phyloP scores from a whole-genome alignment of 2,329 filamentous ascomycete genomes.

The Fusarium subtropicale region DNA sequence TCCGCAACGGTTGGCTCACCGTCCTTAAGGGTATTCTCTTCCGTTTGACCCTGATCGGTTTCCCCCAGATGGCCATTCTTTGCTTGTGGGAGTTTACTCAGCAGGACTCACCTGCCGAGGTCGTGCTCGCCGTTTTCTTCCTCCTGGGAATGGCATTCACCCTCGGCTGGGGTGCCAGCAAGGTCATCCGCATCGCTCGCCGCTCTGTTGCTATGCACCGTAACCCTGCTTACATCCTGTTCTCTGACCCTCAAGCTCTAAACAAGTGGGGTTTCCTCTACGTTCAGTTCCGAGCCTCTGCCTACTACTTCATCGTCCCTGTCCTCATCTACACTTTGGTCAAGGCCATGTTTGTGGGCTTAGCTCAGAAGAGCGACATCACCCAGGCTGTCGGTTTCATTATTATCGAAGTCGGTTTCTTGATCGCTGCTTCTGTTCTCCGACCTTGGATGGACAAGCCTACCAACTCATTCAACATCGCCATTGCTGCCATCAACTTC shows the following conservation, averaged over 20 bases:
- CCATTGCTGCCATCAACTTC: slow-evolving; percentile 91
- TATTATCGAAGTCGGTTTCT: slow-evolving; percentile 81
- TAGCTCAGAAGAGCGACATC: slow-evolving; percentile 76
- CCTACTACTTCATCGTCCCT: slow-evolving; percentile 94
- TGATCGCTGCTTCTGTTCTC: slow-evolving; percentile 82
- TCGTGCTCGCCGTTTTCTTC: slow-evolving; percentile 90
- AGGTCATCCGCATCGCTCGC: slow-evolving; percentile 89
- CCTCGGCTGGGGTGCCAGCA: slow-evolving; percentile 86
- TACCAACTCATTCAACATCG: slow-evolving; percentile 95
- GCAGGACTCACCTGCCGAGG: slow-evolving; percentile 84
- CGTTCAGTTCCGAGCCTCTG: slow-evolving; percentile 93
- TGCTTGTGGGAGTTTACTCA: slow-evolving; percentile 94
- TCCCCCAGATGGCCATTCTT: slow-evolving; percentile 89
- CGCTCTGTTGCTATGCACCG: slow-evolving; percentile 92
- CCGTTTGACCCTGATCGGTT: slow-evolving; percentile 89
- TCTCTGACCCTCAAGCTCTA: slow-evolving; percentile 90
- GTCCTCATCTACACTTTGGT: slow-evolving; percentile 81
- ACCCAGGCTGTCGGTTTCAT: slow-evolving; percentile 86
- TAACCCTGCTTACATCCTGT: slow-evolving; percentile 96
- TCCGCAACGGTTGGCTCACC: slow-evolving; percentile 93
- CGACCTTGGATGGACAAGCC: slow-evolving; percentile 99
- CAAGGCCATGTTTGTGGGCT: slow-evolving; percentile 89
- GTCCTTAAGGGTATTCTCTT: slow-evolving; percentile 95
- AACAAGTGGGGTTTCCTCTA: slow-evolving; percentile 99
- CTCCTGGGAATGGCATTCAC: slow-evolving; percentile 82